phyloP scores from a whole-genome alignment of 352 stramenopile species.

The Globisporangium middletonii region DNA sequence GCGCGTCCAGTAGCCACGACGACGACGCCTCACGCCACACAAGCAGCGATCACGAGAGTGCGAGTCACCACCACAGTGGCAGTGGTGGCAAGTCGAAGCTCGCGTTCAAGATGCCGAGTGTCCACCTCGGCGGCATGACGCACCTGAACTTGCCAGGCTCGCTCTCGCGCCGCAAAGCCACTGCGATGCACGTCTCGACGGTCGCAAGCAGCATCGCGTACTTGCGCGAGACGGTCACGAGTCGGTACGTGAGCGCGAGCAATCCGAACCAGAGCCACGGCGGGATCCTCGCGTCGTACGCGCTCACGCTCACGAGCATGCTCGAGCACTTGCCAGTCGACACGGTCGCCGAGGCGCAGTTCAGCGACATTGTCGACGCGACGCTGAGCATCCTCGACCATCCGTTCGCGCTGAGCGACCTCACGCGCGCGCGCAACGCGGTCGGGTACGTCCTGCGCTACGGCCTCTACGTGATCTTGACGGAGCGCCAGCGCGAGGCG shows the following conservation, averaged over 20 bases:
- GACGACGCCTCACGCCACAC: conserved; percentile 15
- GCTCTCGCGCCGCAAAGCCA: conserved; percentile 52
- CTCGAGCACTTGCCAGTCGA: conserved; percentile 67
- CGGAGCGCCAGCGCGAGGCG: conserved; percentile 61
- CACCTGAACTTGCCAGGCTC: conserved; percentile 30
- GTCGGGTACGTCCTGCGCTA: conserved; percentile 71
- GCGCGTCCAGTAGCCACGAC: conserved; percentile 19
- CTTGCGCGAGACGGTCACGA: conserved; percentile 68
- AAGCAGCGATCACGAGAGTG: conserved; percentile 12
- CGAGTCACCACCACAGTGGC: neutral
- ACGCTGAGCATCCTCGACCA: conserved; percentile 65
- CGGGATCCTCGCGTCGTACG: conserved; percentile 63
- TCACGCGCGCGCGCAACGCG: conserved; percentile 74
- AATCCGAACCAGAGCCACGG: conserved; percentile 53
- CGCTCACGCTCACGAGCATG: conserved; percentile 70
- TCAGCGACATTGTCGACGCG: conserved; percentile 63
- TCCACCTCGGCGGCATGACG: conserved; percentile 62
- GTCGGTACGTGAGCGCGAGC: conserved; percentile 45
- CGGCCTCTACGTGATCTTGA: conserved; percentile 49
- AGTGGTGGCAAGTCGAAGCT: conserved; percentile 39
- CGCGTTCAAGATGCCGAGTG: conserved; percentile 55
- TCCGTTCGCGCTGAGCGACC: conserved; percentile 58
- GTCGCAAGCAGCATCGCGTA: conserved; percentile 71
- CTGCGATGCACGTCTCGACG: conserved; percentile 61
- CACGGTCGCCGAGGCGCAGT: conserved; percentile 48